Evolutionary conservation across 75 land plant genomes (phyloP), one percentile per base, ranked within the genome.

Genomic region (Sequoia sempervirens): DNA sequence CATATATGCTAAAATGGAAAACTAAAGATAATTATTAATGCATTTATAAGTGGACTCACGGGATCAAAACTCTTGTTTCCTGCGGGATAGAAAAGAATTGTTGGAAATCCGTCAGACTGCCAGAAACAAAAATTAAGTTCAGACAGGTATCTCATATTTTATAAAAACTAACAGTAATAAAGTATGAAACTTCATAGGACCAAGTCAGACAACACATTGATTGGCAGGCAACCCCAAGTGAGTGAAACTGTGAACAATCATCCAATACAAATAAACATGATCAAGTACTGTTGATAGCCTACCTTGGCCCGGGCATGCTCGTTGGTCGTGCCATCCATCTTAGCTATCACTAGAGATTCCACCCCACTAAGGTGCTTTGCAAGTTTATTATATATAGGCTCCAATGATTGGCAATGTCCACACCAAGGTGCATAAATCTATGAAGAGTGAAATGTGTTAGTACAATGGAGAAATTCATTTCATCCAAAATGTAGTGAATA

Each of bases 351-450:
- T 40, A 97, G 88, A 78, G 99, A 97, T 2, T 94, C 90, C 34
- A 97, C 86, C 6, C 89, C 89, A 17, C 87, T 90, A 38, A 97
- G 83, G 58, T 90, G 93, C 81, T 93, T 94, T 40, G 90, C 99
- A 81, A 97, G 93, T 83, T 96, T 96, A 83, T 93, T 91, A 81
- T 96, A 97, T 28, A 85, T 93, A 76, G 99, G 99, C 81, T 97
- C 99, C 10, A 97, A 79, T 54, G 94, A 87, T 88, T 97, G 98
- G 85, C 99, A 97, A 86, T 97, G 98, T 23, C 96, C 96, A 86
- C 99, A 97, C 98, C 98, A 93, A 34, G 99, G 99, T 40, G 99
- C 98, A 88, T 96, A 97, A 18, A 97, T 87, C 99, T 97, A 85
- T 46, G 30, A 80, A 70, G 45, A 61, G 20, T 8, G 80, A 85